These are phyloP conservation scores for Handroanthus guayacan DNA, from an alignment of 257 asterid species.

Conservation along the genomic window DNA sequence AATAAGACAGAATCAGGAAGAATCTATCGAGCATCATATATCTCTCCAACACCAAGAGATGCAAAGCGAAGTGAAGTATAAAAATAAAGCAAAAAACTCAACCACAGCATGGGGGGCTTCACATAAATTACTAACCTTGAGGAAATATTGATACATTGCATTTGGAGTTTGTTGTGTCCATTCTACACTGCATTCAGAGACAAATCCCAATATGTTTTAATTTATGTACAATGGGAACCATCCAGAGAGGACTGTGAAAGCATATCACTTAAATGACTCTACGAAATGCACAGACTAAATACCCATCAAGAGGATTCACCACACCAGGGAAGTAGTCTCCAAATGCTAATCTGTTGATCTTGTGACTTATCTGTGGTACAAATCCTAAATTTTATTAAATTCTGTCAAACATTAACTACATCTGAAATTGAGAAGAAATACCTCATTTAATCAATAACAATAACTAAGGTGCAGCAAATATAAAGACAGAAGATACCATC, in stretches of 20 bases:
- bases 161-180: conserved; percentile 85
- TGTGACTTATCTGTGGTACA: conserved; percentile 80
- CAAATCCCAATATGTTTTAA: conserved; percentile 31
- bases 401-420: conserved; percentile 9
- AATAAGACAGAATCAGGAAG: background rate
- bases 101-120: background rate
- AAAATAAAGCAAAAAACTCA: background rate
- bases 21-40: background rate
- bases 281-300: conserved; percentile 38
- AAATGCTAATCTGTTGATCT: conserved; percentile 81
- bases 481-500: conserved; percentile 40
- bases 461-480: background rate
- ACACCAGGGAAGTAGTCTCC: conserved; percentile 97
- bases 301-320: conserved; percentile 98
- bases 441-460: background rate
- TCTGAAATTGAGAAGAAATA: conserved; percentile 16
- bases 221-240: conserved; percentile 6
- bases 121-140: conserved; percentile 68
- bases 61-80: background rate
- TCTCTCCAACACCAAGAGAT: background rate
- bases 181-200: conserved; percentile 61
- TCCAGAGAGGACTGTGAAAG: conserved; percentile 19
- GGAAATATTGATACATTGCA: conserved; percentile 93
- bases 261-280: conserved; percentile 14
- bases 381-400: conserved; percentile 32